Conservation (phyloP, 768 basidiomycete species). For the Lactarius tabidus region DNA sequence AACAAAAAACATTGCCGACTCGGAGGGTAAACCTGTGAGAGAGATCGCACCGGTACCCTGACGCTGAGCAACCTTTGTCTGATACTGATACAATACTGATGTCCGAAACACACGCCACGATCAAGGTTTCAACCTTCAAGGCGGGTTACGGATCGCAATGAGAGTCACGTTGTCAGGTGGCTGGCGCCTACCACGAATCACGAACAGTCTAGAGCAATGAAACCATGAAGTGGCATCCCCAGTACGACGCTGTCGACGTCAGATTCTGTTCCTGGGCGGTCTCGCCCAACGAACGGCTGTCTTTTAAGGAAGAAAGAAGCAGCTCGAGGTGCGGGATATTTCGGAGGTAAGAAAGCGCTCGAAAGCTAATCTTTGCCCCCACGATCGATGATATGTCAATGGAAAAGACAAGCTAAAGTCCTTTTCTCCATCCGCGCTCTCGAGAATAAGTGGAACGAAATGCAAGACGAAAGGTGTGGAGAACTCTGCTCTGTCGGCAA, state of each 20-base stretch:
- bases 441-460: not conserved
- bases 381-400: not conserved
- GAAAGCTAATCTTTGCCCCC: not conserved
- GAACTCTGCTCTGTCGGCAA: not conserved
- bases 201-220: not conserved
- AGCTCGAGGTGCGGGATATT: not conserved
- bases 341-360: not conserved
- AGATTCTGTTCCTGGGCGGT: not conserved
- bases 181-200: not conserved
- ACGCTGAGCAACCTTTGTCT: not conserved
- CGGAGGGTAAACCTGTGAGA: not conserved
- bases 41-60: not conserved
- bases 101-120: not conserved
- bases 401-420: not conserved
- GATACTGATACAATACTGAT: not conserved
- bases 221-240: not conserved
- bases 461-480: too few relatives aligned
- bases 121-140: too few relatives aligned
- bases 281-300: not conserved
- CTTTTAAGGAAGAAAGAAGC: not conserved
- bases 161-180: not conserved
- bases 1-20: conserved; percentile 1
- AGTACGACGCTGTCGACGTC: not conserved
- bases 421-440: not conserved
- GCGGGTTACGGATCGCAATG: not conserved